Evolutionary conservation across 495 filamentous ascomycete species (phyloP), one percentile per base, ranked within the genome.

Genomic region (Xylaria grammica): DNA sequence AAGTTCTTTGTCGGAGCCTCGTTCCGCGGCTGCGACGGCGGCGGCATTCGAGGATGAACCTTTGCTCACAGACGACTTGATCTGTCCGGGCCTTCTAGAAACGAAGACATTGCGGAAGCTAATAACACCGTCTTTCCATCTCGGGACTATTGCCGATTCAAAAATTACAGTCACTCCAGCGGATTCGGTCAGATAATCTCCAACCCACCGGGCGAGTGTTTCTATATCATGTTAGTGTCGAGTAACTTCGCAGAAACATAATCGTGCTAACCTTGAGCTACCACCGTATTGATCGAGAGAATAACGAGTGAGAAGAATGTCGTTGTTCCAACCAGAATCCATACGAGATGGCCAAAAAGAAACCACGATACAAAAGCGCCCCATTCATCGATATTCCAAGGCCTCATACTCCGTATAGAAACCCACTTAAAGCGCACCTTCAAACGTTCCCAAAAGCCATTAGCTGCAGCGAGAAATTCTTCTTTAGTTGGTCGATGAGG

Each of bases 21-120:
- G 87, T 19, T 89, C 89, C 1, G 91, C 88, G 0, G 91, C 93
- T 1, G 93, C 95, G 2, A 89, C 93, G 0, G 93, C 94, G 3
- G 94, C 93, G 0, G 93, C 93, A 55, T 86, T 90, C 51, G 88
- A 87, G 17, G 93, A 87, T 10, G 95, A 97, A 2, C 95, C 95
- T 79, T 99, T 98, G 76, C 88, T 94, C 42, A 99, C 96, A 72
- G 92, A 85, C 0, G 87, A 83, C 49, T 85, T 88, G 9, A 75
- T 74, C 70, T 96, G 90, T 2, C 95, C 95, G 11, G 96, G 96
- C 60, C 95, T 81, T 58, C 94, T 83, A 8, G 95, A 98, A 3
- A 98, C 91, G 71, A 98, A 98, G 9, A 99, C 95, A 72, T 97
- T 97, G 70, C 92, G 91, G 79, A 99, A 96, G 0, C 92, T 92